Evolutionary conservation across 73 alveolate species (phyloP).

Genomic region (Symbiodinium pilosum): DNA sequence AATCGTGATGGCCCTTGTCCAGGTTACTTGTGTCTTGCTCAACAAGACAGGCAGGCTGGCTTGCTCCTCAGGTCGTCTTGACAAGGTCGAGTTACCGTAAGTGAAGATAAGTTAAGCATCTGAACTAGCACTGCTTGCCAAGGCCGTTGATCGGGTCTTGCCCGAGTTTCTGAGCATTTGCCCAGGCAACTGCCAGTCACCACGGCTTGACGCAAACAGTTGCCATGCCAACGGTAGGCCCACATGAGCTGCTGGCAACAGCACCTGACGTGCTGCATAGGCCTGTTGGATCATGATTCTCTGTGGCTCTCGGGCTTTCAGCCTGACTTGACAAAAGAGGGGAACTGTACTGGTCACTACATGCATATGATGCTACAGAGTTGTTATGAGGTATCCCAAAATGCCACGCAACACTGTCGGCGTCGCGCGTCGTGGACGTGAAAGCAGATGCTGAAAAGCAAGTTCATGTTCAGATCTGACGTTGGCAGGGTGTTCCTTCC

Average conservation of each 20-base stretch:
- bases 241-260: constrained; percentile 50
- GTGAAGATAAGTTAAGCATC: no score
- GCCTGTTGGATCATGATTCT: background rate
- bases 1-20: background rate
- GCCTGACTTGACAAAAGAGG: no score
- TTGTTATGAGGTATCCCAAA: no score
- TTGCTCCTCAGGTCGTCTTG: background rate
- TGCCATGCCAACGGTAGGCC: constrained; percentile 17
- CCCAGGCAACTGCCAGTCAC: constrained; percentile 23
- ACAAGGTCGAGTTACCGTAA: no score
- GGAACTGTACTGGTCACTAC: no score
- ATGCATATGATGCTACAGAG: no score
- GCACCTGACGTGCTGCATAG: constrained; percentile 68
- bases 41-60: constrained; percentile 73
- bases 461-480: no score
- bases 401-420: background rate
- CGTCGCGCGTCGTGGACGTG: background rate
- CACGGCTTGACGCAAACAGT: background rate
- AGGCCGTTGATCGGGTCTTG: constrained; percentile 80
- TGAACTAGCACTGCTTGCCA: background rate
- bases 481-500: constrained; percentile 18
- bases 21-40: constrained; percentile 73
- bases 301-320: no score
- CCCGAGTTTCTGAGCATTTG: constrained; percentile 70
- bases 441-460: no score